Evolutionary conservation across 768 basidiomycete species (phyloP), one percentile per base, ranked within the genome.

Genomic region (Suillus americanus): DNA sequence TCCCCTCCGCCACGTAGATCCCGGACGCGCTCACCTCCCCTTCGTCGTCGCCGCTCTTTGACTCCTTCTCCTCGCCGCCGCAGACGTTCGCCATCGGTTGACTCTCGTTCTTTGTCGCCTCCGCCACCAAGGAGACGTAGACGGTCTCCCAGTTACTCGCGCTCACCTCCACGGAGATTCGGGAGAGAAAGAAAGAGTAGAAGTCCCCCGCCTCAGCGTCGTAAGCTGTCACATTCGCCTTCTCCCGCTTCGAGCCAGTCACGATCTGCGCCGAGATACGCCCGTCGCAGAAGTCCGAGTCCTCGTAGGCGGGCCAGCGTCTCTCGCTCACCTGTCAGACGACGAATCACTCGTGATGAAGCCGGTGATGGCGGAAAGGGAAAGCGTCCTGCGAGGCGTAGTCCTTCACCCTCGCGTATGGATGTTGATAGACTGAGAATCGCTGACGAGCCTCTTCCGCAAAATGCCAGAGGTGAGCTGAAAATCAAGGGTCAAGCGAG

Each of bases 401-500:
- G 71, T 37, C 65, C 66, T 55, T 74, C 78, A 3, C 67, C 70
- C 48, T 35, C 59, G 5, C 48, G 41, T n/a, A 70, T 73, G 67
- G 68, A 72, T 45, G 66, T 74, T n/a, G 62, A 63, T 20, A 73
- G 62, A 37, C 66, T 70, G 12, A 73, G 69, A 57, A 71, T 64
- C 14, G 62, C 72, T 18, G 75, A 79, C 48, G 68, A 67, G 38
- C 69, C 78, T 59, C 73, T 77, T 23, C 74, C 71, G 40, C 76
- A 71, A 61, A 69, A 77, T 62, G 69, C 74, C 28, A 69, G 66
- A 30, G 81, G 81, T 9, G 89, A 90, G 70, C 74, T 93, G 53
- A 90, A 87, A 73, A 93, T 93, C 73, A 90, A 89, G 72, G 91
- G 91, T 14, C 90, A 91, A 10, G 83, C 83, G 0, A 86, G 85